Percentiles rank a stretch among this genome's conserved stretches.
These are phyloP conservation scores for Akanthomyces lecanii DNA, from an alignment of 2,329 filamentous ascomycete genomes.

Conservation along the genomic window DNA sequence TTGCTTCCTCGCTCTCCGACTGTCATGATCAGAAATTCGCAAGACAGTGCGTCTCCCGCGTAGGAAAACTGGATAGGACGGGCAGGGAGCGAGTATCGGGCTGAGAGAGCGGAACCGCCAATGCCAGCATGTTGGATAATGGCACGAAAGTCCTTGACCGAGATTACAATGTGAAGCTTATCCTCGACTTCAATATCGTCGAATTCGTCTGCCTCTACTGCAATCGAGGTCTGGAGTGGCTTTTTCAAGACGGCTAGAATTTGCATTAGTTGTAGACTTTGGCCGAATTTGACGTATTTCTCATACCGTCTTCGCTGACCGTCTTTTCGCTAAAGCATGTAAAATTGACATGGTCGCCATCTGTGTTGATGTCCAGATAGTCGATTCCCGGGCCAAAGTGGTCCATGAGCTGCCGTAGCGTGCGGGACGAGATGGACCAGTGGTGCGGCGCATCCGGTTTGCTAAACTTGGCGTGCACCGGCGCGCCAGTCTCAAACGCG, in stretches of 20 bases:
- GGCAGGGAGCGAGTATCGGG: slow-evolving; percentile 66
- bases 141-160: slow-evolving; percentile 77
- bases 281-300: not conserved
- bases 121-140: slow-evolving; percentile 73
- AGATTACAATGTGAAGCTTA: slow-evolving; percentile 73
- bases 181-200: slow-evolving; percentile 70
- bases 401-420: slow-evolving; percentile 70
- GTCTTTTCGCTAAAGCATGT: slow-evolving; percentile 80
- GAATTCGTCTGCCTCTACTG: slow-evolving; percentile 72
- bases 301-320: slow-evolving; percentile 52
- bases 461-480: slow-evolving; percentile 73
- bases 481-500: slow-evolving; percentile 69
- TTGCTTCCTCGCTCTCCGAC: slow-evolving; percentile 60
- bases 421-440: slow-evolving; percentile 69
- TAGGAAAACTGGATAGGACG: slow-evolving; percentile 72
- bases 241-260: slow-evolving; percentile 68
- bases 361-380: slow-evolving; percentile 72
- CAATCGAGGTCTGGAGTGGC: slow-evolving; percentile 74
- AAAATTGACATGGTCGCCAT: slow-evolving; percentile 70
- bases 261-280: slow-evolving; percentile 16
- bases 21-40: slow-evolving; percentile 80
- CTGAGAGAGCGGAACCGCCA: slow-evolving; percentile 60
- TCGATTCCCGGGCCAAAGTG: slow-evolving; percentile 79
- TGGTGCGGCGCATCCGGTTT: slow-evolving; percentile 60
- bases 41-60: slow-evolving; percentile 61